Base-by-base conservation (phyloP, 768 basidiomycete genomes). In the Favolaschia claudopus region DNA sequence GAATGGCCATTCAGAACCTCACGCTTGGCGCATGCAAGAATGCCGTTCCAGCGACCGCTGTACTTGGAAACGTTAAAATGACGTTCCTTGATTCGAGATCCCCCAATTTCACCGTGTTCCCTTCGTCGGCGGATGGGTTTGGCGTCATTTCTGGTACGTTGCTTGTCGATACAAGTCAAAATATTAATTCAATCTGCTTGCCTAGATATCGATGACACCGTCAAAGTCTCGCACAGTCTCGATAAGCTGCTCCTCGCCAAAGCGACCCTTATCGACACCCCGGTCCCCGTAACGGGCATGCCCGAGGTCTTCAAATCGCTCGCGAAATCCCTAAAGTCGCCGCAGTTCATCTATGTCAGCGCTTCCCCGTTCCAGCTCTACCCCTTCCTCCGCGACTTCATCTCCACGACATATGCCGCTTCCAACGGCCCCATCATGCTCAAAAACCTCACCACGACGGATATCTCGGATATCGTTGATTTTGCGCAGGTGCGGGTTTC, bases 191-290 rank as follows among this genome's bases (percentile, higher is more conserved):
- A 9, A 15, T 12, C 51, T 25, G 12, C n/a, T n/a, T n/a, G n/a
- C n/a, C n/a, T 55, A 79, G 79, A 81, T 63, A 77, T 80, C 51
- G 78, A 81, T 59, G 79, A 79, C 58, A 81, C 78, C 2, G 67
- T 82, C 36, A 82, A 82, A 60, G 63, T 80, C 14, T 74, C 79
- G 0, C 68, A 80, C 54, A 76, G 74, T 20, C 72, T 79, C 27
- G 69, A 80, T 62, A 75, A 63, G 31, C 50, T 68, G 4, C 65
- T 68, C 27, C 64, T 76, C n/a, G 61, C 75, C 36, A 71, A 77
- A 58, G 63, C 77, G 17, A 80, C 79, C 7, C 69, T 80, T 34
- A 64, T 79, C 39, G 77, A 80, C 20, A 71, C 74, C 40, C 79
- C 79, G 4, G 62, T 66, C 27, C 69, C 77, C 10, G 79, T 82